These are phyloP conservation scores for Penicillium bialowiezense DNA, from an alignment of 495 filamentous ascomycete genomes.

Conservation along the genomic window DNA sequence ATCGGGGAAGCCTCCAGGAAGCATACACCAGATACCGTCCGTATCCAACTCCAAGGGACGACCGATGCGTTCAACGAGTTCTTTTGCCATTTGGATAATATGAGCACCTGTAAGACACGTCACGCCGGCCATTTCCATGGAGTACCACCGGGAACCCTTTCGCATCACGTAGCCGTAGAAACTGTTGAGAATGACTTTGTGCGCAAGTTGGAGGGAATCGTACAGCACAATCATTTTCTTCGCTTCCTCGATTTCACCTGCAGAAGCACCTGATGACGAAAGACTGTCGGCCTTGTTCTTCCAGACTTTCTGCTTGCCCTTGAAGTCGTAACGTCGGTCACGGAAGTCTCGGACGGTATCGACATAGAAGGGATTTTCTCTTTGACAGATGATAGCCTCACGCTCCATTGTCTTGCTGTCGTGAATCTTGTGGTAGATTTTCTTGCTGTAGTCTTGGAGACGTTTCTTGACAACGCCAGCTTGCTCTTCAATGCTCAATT, in stretches of 20 bases:
- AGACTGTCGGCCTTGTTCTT: slow-evolving; percentile 90
- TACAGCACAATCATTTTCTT: slow-evolving; percentile 99
- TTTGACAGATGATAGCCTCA: slow-evolving; percentile 96
- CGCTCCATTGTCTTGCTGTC: slow-evolving; percentile 89
- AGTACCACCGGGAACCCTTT: slow-evolving; percentile 98
- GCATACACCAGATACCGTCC: slow-evolving; percentile 99
- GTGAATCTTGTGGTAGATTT: slow-evolving; percentile 99
- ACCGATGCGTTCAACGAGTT: slow-evolving; percentile 90
- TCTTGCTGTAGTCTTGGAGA: slow-evolving; percentile 90
- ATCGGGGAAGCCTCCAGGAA: slow-evolving; percentile 94
- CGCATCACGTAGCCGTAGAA: slow-evolving; percentile 99
- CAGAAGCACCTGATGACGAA: slow-evolving; percentile 73
- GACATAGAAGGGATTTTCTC: slow-evolving; percentile 98
- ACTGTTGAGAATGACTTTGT: slow-evolving; percentile 98
- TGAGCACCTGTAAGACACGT: slow-evolving; percentile 95
- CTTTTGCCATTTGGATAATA: slow-evolving; percentile 96
- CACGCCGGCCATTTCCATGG: slow-evolving; percentile 99
- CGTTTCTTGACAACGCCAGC: slow-evolving; percentile 78
- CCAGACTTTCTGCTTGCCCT: slow-evolving; percentile 97
- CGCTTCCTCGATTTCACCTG: slow-evolving; percentile 80
- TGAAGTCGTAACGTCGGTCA: slow-evolving; percentile 96
- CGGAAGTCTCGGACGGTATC: slow-evolving; percentile 93
- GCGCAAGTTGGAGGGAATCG: slow-evolving; percentile 93
- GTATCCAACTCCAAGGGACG: slow-evolving; percentile 97
- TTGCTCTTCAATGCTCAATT: slow-evolving; percentile 82